Evolutionary conservation across 1,139 yeast genomes (phyloP), one percentile per base, ranked within the genome.

Genomic region (Petasospora fabianii): DNA sequence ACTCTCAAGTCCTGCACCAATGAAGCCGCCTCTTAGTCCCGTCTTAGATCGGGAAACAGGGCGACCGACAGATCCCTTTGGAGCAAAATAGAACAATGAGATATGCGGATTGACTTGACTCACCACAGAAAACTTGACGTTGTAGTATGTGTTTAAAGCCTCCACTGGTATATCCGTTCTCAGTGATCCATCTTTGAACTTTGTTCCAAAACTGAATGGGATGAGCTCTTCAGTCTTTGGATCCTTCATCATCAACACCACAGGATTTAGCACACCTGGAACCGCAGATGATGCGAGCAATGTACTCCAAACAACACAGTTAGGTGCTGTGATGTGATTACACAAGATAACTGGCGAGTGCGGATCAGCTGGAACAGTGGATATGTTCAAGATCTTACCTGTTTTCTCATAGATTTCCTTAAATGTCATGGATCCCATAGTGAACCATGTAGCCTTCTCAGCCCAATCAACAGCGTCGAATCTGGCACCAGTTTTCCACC

Each of bases 41-140:
- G 77, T 74, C 39, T 58, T 75, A n/a, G 82, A 61, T 44, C 83
- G 71, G 0, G 84, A 73, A 13, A 84, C 86, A 0, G 95, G 95
- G 40, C 84, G 67, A 0, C 95, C 95, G 19, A 84, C 86, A 1
- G 87, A 77, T 2, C 95, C 95, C 50, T 82, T 74, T 14, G 92
- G 88, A 4, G 90, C 84, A 57, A 77, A 84, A 52, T 80, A 81
- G 60, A 84, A 84, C 26, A 84, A 66, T 41, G 84, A 74, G 32
- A 84, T 82, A 57, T 84, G 95, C 1, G 95, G 94, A 56, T 84
- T 84, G 9, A 84, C 92, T 60, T 84, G 95, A 6, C 88, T 80
- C 21, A 84, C 94, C 38, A 84, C 69, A 4, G 87, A 71, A 56
- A 81, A 84, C 55, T 79, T 83, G 29, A 81, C 90, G 53, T 84